These are phyloP conservation scores for Ustilago trichophora DNA, from an alignment of 1,284 basidiomycete species.

Conservation along the genomic window DNA sequence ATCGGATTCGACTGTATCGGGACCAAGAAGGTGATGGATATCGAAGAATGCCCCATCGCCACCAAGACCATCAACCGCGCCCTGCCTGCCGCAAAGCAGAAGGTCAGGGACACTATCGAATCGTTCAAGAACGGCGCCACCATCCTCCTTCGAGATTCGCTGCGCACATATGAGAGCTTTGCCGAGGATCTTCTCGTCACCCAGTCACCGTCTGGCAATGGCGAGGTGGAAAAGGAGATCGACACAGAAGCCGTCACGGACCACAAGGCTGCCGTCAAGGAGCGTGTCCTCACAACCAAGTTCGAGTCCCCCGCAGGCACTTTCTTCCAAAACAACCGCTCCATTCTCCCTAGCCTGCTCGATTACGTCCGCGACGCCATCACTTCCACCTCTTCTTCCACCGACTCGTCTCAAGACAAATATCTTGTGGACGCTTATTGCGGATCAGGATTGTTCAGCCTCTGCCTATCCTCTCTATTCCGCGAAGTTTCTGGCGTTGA, in stretches of 20 bases:
- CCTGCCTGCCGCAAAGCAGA: slow-evolving; percentile 73
- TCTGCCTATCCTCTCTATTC: slow-evolving; percentile 84
- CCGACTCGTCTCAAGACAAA: slow-evolving; percentile 2
- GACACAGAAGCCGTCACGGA: slow-evolving; percentile 73
- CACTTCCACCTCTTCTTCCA: slow-evolving; percentile 1
- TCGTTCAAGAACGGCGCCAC: slow-evolving; percentile 90
- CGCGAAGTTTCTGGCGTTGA: slow-evolving; percentile 85
- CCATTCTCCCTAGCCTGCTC: slow-evolving; percentile 83
- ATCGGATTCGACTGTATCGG: slow-evolving; percentile 91
- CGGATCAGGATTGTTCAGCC: slow-evolving; percentile 86
- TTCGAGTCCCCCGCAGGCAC: slow-evolving; percentile 84
- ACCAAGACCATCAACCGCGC: slow-evolving; percentile 81
- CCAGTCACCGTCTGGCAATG: not conserved
- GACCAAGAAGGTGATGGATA: slow-evolving; percentile 82
- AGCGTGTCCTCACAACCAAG: slow-evolving; percentile 80
- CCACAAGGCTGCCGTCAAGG: slow-evolving; percentile 82
- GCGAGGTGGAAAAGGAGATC: slow-evolving; percentile 16
- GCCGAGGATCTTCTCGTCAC: slow-evolving; percentile 32
- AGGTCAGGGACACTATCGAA: slow-evolving; percentile 79
- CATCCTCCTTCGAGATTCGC: slow-evolving; percentile 86
- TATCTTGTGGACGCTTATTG: slow-evolving; percentile 66
- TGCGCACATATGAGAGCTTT: slow-evolving; percentile 67
- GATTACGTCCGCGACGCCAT: slow-evolving; percentile 74
- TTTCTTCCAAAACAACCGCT: slow-evolving; percentile 99
- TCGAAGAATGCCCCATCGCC: slow-evolving; percentile 96